phyloP scores from a whole-genome alignment of 208 protist species.

The Leishmania braziliensis region DNA sequence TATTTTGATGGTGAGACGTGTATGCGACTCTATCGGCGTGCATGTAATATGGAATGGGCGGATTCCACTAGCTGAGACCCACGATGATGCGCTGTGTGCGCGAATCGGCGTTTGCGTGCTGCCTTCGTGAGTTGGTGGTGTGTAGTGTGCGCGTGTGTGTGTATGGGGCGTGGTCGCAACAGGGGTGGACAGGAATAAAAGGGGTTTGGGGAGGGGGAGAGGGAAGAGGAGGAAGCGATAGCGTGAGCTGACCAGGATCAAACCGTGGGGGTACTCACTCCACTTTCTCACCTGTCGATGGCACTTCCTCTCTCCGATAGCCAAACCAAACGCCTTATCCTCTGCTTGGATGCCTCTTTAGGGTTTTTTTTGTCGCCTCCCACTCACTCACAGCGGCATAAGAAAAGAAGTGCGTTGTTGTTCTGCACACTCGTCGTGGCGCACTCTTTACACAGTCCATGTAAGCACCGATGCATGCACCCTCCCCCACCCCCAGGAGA shows the following conservation, averaged over 20 bases:
- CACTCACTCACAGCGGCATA: neutral
- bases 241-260: neutral
- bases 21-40: conserved; percentile 3
- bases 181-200: neutral
- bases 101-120: neutral
- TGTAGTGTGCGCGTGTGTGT: neutral
- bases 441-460: neutral
- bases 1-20: conserved; percentile 1
- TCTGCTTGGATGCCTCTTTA: too few relatives aligned
- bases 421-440: neutral
- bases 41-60: neutral
- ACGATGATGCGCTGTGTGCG: neutral
- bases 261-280: neutral
- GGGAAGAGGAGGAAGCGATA: neutral
- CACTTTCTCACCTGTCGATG: neutral
- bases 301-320: neutral
- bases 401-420: neutral
- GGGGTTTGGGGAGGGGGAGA: neutral
- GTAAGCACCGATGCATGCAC: neutral
- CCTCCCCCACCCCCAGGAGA: neutral
- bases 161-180: neutral
- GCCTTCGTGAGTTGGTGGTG: neutral
- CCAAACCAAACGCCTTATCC: too few relatives aligned
- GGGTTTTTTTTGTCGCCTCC: neutral
- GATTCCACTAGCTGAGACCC: neutral